Evolutionary conservation across 176 grass and related monocot species (phyloP).

Genomic region (Juncus effusus): DNA sequence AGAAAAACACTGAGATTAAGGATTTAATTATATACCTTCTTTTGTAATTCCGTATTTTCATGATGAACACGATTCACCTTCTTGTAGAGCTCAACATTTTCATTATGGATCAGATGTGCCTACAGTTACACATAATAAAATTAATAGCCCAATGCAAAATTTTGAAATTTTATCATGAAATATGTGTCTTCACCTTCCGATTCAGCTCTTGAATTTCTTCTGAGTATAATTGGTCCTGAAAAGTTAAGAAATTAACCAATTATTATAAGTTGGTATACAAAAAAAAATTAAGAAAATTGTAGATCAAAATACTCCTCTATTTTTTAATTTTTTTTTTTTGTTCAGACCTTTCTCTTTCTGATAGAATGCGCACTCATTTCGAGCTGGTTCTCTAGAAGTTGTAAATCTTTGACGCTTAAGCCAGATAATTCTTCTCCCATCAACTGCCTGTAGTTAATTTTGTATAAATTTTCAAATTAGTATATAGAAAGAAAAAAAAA

Average conservation of each 20-base stretch:
- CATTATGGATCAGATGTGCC: slow-evolving; percentile 44
- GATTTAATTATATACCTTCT: slow-evolving; percentile 38
- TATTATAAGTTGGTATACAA: neutral
- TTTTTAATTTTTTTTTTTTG: neutral
- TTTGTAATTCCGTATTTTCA: slow-evolving; percentile 50
- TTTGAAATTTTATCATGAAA: neutral
- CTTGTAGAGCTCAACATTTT: slow-evolving; percentile 56
- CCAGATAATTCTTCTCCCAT: slow-evolving; percentile 73
- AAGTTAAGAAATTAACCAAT: slow-evolving; percentile 10
- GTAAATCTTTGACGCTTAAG: slow-evolving; percentile 45
- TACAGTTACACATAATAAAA: slow-evolving; percentile 18
- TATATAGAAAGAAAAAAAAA: neutral
- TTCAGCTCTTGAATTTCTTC: slow-evolving; percentile 23
- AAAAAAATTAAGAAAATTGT: neutral
- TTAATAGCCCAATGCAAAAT: neutral
- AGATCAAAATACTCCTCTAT: neutral
- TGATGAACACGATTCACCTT: slow-evolving; percentile 39
- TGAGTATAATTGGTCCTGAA: slow-evolving; percentile 9
- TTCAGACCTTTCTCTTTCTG: slow-evolving; percentile 58
- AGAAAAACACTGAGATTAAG: too few species aligned
- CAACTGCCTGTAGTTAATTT: slow-evolving; percentile 47
- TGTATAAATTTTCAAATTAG: neutral
- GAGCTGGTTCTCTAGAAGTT: slow-evolving; percentile 49
- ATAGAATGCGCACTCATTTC: slow-evolving; percentile 48
- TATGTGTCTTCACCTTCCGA: slow-evolving; percentile 6